Evolutionary conservation across 352 stramenopile genomes (phyloP), one percentile per base, ranked within the genome.

Genomic region (Hyaloperonospora brassicae): DNA sequence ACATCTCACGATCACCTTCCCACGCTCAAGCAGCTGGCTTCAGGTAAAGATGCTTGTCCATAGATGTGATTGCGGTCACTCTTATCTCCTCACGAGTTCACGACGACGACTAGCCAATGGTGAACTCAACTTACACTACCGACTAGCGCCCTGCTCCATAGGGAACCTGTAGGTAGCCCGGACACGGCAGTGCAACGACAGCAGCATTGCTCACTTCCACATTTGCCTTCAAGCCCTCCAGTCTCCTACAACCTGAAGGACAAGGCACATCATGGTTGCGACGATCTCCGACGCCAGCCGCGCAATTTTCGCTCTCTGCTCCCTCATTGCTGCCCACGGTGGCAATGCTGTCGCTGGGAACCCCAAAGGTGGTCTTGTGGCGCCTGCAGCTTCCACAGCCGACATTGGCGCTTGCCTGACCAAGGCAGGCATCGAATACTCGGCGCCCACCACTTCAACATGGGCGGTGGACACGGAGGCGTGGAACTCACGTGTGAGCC

Each of bases 401-500:
- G 55, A 60, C 50, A 58, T 67, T 9, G 50, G 50, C 2, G 9
- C 55, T 31, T 63, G 58, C 22, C 47, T 64, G 0, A 14, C 45
- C 21, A 64, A 57, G 34, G 58, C 52, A 14, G 40, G 50, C 1
- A 54, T 67, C 25, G 45, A 63, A 14, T 50, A 34, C 34, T 67
- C 60, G n/a, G 3, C 63, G n/a, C 60, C 60, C 8, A 60, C 55
- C 5, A 63, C 60, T 1, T 57, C 60, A 4, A 63, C 60, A 4
- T 67, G 60, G 60, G 30, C 39, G 27, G 36, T 53, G 8, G 60
- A 67, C 45, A 67, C 47, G 7, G 55, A 67, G 39, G 49, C 60
- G 10, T 67, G 55, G 60, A 67, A 67, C 55, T 67, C 60, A 14
- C 60, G 60, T 45, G 45, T 67, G 24, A 63, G 24, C 22, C 60